phyloP scores from a whole-genome alignment of 73 alveolate species.

The Tetrahymena malaccensis region DNA sequence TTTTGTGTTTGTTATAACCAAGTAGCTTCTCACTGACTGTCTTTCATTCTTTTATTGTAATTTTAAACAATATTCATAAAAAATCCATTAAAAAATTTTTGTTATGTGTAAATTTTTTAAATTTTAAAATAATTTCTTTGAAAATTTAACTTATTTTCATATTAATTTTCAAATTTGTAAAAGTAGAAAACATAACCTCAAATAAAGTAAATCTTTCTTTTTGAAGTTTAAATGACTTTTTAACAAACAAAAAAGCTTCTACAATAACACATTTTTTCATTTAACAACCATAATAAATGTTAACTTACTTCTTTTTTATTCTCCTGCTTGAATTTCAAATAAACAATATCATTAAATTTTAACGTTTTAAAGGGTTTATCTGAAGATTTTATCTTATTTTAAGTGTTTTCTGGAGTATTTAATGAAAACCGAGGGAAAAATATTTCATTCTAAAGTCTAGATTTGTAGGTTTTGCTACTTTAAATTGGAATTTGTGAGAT shows the following conservation, averaged over 20 bases:
- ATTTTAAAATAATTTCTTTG: not conserved
- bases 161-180: not conserved
- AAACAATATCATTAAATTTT: not conserved
- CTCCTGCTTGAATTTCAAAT: not conserved
- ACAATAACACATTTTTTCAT: too few species aligned
- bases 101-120: too few species aligned
- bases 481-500: not conserved
- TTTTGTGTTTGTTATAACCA: not conserved
- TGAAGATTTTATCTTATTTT: not conserved
- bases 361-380: not conserved
- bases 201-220: not conserved
- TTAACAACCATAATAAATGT: not conserved
- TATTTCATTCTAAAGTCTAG: not conserved
- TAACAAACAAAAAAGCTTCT: not conserved
- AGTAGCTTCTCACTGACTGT: not conserved
- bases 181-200: not conserved
- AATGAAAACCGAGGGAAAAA: not conserved
- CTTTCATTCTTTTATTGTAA: not conserved
- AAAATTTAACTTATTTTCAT: not conserved
- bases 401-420: not conserved
- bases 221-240: not conserved
- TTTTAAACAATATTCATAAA: too few species aligned
- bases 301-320: not conserved
- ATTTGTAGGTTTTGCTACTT: not conserved
- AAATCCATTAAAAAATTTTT: too few species aligned